Conservation (phyloP, 331 rosid genomes). For the Malus hybrid region DNA sequence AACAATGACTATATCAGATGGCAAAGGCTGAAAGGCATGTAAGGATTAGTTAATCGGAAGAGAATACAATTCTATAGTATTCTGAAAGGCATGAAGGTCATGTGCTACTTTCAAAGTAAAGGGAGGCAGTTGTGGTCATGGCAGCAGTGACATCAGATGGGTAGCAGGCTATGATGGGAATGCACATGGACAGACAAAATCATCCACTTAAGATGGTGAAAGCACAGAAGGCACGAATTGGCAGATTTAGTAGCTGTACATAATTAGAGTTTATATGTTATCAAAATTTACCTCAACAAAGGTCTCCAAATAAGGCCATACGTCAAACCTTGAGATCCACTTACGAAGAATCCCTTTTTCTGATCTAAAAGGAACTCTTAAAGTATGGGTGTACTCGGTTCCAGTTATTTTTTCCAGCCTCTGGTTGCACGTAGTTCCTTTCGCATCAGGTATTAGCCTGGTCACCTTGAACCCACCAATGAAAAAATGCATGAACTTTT, state of each 20-base stretch:
- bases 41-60: neutral
- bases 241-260: neutral
- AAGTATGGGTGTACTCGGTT: conserved; percentile 67
- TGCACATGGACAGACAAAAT: neutral
- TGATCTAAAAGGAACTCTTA: conserved; percentile 92
- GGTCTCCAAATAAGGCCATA: conserved; percentile 85
- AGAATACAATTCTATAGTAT: neutral
- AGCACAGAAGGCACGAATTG: neutral
- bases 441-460: conserved; percentile 85
- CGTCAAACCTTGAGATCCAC: conserved; percentile 98
- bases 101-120: neutral
- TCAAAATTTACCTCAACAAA: conserved; percentile 54
- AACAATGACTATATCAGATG: conserved; percentile 4
- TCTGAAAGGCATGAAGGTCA: neutral
- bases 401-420: conserved; percentile 86
- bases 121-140: neutral
- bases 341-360: conserved; percentile 72
- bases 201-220: neutral
- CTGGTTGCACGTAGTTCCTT: conserved; percentile 95
- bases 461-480: conserved; percentile 46
- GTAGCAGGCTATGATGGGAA: neutral
- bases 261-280: neutral
- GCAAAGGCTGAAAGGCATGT: conserved; percentile 1
- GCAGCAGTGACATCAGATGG: neutral
- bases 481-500: neutral